Conservation (phyloP, 2,329 filamentous ascomycete genomes). For the Paecilomyces fulvus region DNA sequence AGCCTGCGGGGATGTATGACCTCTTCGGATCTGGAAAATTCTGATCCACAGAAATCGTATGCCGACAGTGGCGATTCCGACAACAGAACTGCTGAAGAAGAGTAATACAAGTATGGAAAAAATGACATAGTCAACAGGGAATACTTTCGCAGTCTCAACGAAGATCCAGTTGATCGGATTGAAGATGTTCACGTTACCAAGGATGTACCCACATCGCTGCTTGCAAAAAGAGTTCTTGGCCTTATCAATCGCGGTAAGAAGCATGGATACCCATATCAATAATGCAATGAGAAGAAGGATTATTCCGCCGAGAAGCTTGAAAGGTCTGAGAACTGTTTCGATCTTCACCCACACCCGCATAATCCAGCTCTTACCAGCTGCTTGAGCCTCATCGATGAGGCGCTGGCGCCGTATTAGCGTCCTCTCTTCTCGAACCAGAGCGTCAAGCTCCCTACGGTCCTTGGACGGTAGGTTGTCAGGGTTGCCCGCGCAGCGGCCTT, state of each 20-base stretch:
- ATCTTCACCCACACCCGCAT: conserved; percentile 70
- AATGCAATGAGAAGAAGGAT: conserved; percentile 66
- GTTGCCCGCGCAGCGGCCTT: conserved; percentile 72
- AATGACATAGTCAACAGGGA: conserved; percentile 86
- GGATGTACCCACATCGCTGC: conserved; percentile 79
- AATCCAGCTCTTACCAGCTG: conserved; percentile 66
- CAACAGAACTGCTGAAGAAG: conserved; percentile 80
- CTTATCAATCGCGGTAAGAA: conserved; percentile 93
- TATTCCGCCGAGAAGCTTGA: conserved; percentile 81
- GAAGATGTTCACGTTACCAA: conserved; percentile 82
- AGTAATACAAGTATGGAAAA: conserved; percentile 78
- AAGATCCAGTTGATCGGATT: conserved; percentile 91
- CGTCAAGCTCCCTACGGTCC: conserved; percentile 80
- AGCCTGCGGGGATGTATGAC: conserved; percentile 83
- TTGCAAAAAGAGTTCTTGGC: conserved; percentile 93
- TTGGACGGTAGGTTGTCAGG: conserved; percentile 69
- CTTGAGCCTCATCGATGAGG: conserved; percentile 59
- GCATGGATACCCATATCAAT: conserved; percentile 80
- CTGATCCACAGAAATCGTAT: conserved; percentile 95
- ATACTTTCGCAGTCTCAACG: conserved; percentile 69
- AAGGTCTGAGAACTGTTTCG: conserved; percentile 72
- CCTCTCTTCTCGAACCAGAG: conserved; percentile 79
- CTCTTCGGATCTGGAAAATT: conserved; percentile 83
- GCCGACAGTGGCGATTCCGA: conserved; percentile 76
- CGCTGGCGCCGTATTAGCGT: conserved; percentile 84